These are phyloP conservation scores for Opeltia flavorubescens DNA, from an alignment of 495 filamentous ascomycete genomes.

Conservation along the genomic window DNA sequence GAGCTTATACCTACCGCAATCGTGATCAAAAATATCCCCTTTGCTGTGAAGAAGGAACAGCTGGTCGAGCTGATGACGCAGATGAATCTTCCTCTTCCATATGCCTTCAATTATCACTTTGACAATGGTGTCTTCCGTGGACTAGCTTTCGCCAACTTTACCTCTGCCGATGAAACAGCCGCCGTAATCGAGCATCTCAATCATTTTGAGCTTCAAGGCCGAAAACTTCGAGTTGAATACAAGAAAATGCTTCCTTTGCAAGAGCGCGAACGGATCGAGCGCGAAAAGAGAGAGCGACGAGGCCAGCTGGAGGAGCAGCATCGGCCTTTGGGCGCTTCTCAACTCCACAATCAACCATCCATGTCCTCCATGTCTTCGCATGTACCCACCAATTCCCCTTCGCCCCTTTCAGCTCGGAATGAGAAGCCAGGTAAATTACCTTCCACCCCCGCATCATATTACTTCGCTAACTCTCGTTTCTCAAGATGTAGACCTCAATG, in stretches of 20 bases:
- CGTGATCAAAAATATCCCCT: constrained; percentile 99
- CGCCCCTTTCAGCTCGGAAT: constrained; percentile 47
- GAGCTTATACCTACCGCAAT: constrained; percentile 97
- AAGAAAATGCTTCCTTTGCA: constrained; percentile 97
- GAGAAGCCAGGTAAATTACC: constrained; percentile 45
- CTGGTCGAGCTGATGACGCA: constrained; percentile 86
- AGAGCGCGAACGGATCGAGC: constrained; percentile 89
- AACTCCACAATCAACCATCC: constrained; percentile 69
- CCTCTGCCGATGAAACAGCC: constrained; percentile 82
- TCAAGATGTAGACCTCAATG: constrained; percentile 78
- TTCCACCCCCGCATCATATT: neutral
- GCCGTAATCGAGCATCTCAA: constrained; percentile 84
- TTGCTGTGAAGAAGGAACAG: constrained; percentile 94
- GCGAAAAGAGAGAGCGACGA: constrained; percentile 91
- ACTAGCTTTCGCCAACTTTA: constrained; percentile 96
- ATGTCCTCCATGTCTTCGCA: constrained; percentile 69
- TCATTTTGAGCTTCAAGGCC: constrained; percentile 85
- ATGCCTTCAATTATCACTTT: constrained; percentile 99
- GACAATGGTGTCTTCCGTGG: constrained; percentile 96
- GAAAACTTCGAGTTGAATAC: constrained; percentile 92
- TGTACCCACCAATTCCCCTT: constrained; percentile 56
- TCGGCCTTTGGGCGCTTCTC: constrained; percentile 46
- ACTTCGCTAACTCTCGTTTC: constrained; percentile 2
- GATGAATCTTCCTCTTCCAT: constrained; percentile 77
- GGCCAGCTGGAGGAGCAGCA: constrained; percentile 97